These are phyloP conservation scores for Fusarium concolor DNA, from an alignment of 2,329 filamentous ascomycete genomes.

Conservation along the genomic window DNA sequence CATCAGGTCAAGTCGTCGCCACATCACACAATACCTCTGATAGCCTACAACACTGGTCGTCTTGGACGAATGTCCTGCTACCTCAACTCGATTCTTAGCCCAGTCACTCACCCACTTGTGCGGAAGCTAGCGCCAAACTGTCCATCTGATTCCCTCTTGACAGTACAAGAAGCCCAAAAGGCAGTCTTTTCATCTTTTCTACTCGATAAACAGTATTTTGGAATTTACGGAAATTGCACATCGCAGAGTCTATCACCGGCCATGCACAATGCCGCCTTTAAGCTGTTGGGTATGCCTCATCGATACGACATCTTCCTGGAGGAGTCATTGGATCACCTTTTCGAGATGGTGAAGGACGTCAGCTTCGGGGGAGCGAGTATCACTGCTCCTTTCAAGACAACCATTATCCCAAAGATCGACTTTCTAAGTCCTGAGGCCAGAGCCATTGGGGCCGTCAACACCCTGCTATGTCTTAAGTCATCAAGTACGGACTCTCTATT, in stretches of 20 bases:
- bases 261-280: constrained; percentile 4
- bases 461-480: background rate
- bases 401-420: background rate
- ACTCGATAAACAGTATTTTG: background rate
- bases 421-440: constrained; percentile 9
- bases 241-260: constrained; percentile 8
- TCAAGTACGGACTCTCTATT: background rate
- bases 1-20: background rate
- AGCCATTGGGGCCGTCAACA: constrained; percentile 14
- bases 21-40: background rate
- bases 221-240: constrained; percentile 9
- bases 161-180: background rate
- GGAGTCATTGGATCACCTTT: background rate
- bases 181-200: background rate
- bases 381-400: constrained; percentile 5
- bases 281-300: background rate
- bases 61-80: constrained; percentile 5
- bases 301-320: constrained; percentile 3
- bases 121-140: background rate
- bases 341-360: background rate
- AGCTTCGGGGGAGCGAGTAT: constrained; percentile 2
- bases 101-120: background rate
- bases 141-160: background rate
- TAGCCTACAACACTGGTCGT: constrained; percentile 9
- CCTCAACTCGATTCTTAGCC: constrained; percentile 1